These are phyloP conservation scores for Xylaria sp. DNA, from an alignment of 2,329 filamentous ascomycete species.

Conservation along the genomic window DNA sequence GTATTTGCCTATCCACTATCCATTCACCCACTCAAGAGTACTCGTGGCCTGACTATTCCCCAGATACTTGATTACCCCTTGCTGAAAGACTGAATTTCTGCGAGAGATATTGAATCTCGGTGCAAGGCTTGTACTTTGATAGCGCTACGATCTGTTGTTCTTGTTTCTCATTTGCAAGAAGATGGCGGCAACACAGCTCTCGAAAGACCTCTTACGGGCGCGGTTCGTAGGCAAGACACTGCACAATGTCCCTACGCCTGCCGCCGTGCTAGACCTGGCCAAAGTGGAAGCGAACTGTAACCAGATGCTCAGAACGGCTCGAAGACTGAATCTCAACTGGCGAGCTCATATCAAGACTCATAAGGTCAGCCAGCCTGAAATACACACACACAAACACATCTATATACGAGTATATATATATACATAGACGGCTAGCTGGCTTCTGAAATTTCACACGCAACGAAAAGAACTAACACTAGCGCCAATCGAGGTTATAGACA, in stretches of 20 bases:
- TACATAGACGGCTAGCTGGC: background rate
- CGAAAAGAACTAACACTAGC: constrained; percentile 25
- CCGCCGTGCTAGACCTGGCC: constrained; percentile 70
- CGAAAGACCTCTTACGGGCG: constrained; percentile 46
- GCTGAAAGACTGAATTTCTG: background rate
- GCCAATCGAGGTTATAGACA: constrained; percentile 55
- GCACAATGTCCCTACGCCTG: constrained; percentile 66
- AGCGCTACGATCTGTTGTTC: background rate
- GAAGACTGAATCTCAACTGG: constrained; percentile 67
- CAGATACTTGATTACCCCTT: too few species aligned
- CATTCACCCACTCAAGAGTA: too few species aligned
- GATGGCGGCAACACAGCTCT: constrained; percentile 34
- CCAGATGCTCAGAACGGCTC: constrained; percentile 70
- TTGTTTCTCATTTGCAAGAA: background rate
- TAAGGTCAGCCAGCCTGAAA: constrained; percentile 63
- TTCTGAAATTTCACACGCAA: background rate
- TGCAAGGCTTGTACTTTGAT: background rate
- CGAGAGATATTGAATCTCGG: background rate
- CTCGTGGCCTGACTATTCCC: too few species aligned
- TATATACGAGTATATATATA: too few species aligned
- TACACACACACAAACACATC: too few species aligned
- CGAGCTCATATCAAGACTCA: constrained; percentile 84
- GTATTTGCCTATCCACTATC: too few species aligned
- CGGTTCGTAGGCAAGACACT: constrained; percentile 66
- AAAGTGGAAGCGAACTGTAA: constrained; percentile 71